Evolutionary conservation across 192 early-diverging fungal genomes (phyloP).

Genomic region (Backusella sp.): DNA sequence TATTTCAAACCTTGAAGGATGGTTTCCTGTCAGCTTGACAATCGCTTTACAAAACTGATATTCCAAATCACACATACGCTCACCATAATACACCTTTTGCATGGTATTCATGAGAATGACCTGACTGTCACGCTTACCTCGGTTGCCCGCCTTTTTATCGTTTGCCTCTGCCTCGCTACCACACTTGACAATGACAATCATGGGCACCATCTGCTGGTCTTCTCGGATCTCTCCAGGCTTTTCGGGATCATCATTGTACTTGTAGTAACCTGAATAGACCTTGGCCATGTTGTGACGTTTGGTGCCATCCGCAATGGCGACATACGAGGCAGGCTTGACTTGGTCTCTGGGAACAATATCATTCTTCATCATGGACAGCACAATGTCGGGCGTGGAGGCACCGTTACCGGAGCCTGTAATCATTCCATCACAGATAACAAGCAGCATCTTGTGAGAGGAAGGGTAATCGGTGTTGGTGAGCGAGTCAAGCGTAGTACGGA

Average conservation of each 20-base stretch:
- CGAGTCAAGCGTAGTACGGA: constrained; percentile 76
- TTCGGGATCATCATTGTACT: constrained; percentile 52
- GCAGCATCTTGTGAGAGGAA: constrained; percentile 71
- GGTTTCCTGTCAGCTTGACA: constrained; percentile 64
- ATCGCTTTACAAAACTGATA: constrained; percentile 78
- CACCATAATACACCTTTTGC: constrained; percentile 79
- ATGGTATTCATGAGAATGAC: constrained; percentile 92
- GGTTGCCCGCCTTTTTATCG: constrained; percentile 73
- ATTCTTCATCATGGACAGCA: constrained; percentile 78
- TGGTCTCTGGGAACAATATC: constrained; percentile 62
- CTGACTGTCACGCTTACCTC: constrained; percentile 95
- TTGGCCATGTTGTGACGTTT: constrained; percentile 93
- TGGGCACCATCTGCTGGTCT: constrained; percentile 61
- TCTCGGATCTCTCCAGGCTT: constrained; percentile 29
- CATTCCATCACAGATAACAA: constrained; percentile 80
- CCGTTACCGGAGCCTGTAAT: constrained; percentile 74
- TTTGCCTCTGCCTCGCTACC: constrained; percentile 62
- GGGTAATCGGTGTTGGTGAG: constrained; percentile 72
- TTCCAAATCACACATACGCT: constrained; percentile 77
- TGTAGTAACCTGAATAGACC: constrained; percentile 90
- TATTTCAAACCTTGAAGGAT: constrained; percentile 70
- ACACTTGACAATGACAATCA: constrained; percentile 75
- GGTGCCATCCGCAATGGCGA: constrained; percentile 84
- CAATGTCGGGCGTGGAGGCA: constrained; percentile 72
- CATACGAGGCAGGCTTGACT: constrained; percentile 74